Conservation (phyloP, 176 grass and related monocot genomes). For the Aegilops umbellulata region DNA sequence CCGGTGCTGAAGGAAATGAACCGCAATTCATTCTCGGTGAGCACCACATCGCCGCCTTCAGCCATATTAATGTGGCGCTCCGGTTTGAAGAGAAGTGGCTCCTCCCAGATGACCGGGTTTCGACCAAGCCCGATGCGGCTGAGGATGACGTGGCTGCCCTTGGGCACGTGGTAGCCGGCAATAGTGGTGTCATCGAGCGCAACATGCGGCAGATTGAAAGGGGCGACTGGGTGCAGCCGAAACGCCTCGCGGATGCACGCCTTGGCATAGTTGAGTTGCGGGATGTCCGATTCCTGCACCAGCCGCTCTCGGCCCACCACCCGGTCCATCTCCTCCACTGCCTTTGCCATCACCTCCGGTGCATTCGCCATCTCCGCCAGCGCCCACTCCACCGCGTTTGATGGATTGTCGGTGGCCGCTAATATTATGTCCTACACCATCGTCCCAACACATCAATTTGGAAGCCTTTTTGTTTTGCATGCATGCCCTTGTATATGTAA, state of each 20-base stretch:
- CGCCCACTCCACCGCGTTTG: not conserved
- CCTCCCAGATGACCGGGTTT: conserved; percentile 20
- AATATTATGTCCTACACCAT: conserved; percentile 10
- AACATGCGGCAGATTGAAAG: conserved; percentile 30
- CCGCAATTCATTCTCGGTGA: conserved; percentile 15
- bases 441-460: not conserved
- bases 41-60: not conserved
- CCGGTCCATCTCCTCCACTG: not conserved
- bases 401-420: conserved; percentile 21
- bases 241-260: not conserved
- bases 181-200: not conserved
- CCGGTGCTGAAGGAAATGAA: conserved; percentile 30
- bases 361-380: not conserved
- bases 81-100: conserved; percentile 12
- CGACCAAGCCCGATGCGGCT: conserved; percentile 12
- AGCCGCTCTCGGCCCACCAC: not conserved
- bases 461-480: not conserved
- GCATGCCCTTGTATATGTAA: not conserved
- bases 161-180: not conserved
- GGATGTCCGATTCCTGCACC: not conserved
- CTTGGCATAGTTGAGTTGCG: not conserved
- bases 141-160: not conserved
- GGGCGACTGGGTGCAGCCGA: conserved; percentile 1
- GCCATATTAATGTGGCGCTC: conserved; percentile 4
- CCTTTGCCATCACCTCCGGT: not conserved